Evolutionary conservation across 768 basidiomycete species (phyloP).

Genomic region (Mycena maculata): DNA sequence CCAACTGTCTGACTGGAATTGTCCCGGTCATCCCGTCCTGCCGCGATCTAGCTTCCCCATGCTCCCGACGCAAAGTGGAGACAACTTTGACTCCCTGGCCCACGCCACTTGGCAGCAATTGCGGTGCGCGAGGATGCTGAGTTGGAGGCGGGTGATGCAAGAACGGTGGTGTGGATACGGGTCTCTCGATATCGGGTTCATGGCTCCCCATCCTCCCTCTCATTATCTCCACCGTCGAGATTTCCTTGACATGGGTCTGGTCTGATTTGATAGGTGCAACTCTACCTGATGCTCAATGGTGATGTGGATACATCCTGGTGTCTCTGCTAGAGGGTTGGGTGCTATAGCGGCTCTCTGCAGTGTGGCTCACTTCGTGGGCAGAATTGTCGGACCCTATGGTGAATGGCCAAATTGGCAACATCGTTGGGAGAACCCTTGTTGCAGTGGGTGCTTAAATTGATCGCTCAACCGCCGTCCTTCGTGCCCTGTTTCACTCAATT

Average conservation of each 20-base stretch:
- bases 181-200: neutral
- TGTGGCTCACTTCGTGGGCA: no score
- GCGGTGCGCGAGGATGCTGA: neutral
- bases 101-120: neutral
- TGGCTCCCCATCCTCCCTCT: neutral
- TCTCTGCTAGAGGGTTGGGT: no score
- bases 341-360: no score
- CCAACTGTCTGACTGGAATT: neutral
- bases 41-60: neutral
- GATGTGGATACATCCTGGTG: neutral
- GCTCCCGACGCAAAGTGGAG: neutral
- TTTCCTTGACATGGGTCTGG: neutral
- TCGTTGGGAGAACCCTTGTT: no score
- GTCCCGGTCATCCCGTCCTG: neutral
- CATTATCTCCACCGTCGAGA: neutral
- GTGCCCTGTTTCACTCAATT: neutral
- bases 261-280: neutral
- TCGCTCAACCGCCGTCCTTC: neutral
- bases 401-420: no score
- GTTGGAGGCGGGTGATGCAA: neutral
- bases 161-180: neutral
- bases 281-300: neutral
- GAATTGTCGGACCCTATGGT: no score
- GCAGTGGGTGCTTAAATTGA: no score
- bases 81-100: neutral